These are phyloP conservation scores for Cucumis melo DNA, from an alignment of 306 rosid species.

Conservation along the genomic window DNA sequence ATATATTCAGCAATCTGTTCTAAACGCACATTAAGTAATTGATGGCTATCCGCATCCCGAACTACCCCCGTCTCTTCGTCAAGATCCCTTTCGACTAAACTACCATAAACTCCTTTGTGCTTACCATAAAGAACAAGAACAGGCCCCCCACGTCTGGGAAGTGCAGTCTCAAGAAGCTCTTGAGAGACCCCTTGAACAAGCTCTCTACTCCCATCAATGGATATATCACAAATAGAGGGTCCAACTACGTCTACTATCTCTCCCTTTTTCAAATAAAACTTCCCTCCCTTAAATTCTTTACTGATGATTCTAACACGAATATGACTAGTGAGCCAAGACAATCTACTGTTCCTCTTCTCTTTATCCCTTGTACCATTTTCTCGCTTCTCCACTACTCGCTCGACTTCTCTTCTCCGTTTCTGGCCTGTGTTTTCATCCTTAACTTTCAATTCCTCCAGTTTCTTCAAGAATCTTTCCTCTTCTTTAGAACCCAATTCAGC, in stretches of 20 bases:
- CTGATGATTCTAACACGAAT: conserved; percentile 70
- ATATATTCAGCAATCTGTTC: conserved; percentile 74
- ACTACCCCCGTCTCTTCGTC: conserved; percentile 50
- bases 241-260: conserved; percentile 74
- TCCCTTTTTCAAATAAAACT: conserved; percentile 63
- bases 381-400: not conserved
- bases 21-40: conserved; percentile 40
- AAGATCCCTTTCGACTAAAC: conserved; percentile 62
- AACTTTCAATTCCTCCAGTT: conserved; percentile 35
- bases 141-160: conserved; percentile 62
- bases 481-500: conserved; percentile 50
- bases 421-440: conserved; percentile 12
- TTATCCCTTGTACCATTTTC: conserved; percentile 8
- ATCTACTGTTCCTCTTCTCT: conserved; percentile 13
- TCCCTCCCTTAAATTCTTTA: conserved; percentile 49
- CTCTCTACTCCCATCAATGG: conserved; percentile 70
- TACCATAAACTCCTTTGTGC: conserved; percentile 68
- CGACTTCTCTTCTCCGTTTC: conserved; percentile 8
- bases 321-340: conserved; percentile 66
- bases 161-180: conserved; percentile 57
- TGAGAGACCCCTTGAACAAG: conserved; percentile 72
- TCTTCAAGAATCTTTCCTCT: conserved; percentile 50
- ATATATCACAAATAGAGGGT: conserved; percentile 55
- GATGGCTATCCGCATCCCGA: conserved; percentile 67
- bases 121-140: conserved; percentile 70